Base-by-base conservation (phyloP, 495 filamentous ascomycete species). In the Penicillium taxi region DNA sequence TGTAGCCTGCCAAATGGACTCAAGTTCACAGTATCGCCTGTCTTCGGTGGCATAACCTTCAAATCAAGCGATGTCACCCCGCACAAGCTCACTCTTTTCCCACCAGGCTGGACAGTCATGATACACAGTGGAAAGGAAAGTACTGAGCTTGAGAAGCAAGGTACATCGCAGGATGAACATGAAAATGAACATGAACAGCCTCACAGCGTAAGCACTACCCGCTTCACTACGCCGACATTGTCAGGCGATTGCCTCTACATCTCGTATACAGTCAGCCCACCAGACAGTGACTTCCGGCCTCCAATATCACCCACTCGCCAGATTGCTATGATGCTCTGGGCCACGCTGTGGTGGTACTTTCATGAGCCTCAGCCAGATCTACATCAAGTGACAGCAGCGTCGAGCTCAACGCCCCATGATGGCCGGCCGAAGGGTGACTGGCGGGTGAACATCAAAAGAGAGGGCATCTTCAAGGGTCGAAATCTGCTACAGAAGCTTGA, bases 281-380 rank as follows among this genome's bases (percentile, higher is more conserved):
- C 81, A 31, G 82, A 67, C 48, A 74, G 55, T 47, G 85, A 94
- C 30, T 93, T 81, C 70, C 85, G 84, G 46, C 78, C 86, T 1
- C 72, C 77, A 8, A 75, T 61, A 17, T 93, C 86, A 30, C 86
- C 84, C 1, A 88, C 86, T 0, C 68, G 88, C 21, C 84, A 88
- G 60, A 81, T 94, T 39, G 89, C 89, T 39, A 84, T 94, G 84
- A 90, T 95, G 85, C 74, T 96, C 5, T 98, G 90, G 87, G 77
- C 85, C 18, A 88, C 85, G 1, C 63, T 96, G 21, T 93, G 82
- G 60, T 96, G 93, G 93, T 98, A 96, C 63, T 98, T 96, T 55
- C 88, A 96, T 41, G 63, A 73, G 48, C 57, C 62, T 0, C 52
- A 66, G 26, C 71, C 71, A 1, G 63, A 73, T 26, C 51, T 59